Evolutionary conservation across 1,139 yeast species (phyloP).

Genomic region (Diutina neorugosa): DNA sequence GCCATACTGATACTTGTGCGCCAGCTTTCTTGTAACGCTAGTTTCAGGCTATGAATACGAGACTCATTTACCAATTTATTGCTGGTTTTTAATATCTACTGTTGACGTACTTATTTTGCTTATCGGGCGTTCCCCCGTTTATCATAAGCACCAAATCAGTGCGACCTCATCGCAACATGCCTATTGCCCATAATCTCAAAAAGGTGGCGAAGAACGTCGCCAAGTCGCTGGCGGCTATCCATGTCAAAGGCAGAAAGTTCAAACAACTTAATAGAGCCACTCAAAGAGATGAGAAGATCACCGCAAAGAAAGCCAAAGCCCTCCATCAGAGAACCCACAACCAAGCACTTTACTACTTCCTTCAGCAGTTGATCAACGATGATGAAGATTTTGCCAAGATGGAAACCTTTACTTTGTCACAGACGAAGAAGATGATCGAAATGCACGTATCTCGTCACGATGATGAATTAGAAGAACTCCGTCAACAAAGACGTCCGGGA

Average conservation of each 20-base stretch:
- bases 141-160: neutral
- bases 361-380: constrained; percentile 50
- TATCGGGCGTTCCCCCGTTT: neutral
- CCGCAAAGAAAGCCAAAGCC: constrained; percentile 41
- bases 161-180: constrained; percentile 35
- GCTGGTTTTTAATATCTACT: neutral
- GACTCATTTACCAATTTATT: too few species aligned
- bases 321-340: constrained; percentile 51
- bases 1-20: too few species aligned
- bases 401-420: constrained; percentile 36
- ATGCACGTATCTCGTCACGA: constrained; percentile 59
- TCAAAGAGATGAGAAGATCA: constrained; percentile 61
- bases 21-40: too few species aligned
- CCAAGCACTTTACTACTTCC: constrained; percentile 41
- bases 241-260: constrained; percentile 82
- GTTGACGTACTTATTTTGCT: neutral
- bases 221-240: constrained; percentile 48
- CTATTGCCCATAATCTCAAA: constrained; percentile 58
- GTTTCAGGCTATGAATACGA: too few species aligned
- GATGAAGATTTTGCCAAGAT: constrained; percentile 19
- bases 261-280: constrained; percentile 80
- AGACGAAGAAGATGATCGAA: constrained; percentile 48
- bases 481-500: constrained; percentile 64
- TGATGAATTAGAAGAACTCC: constrained; percentile 53
- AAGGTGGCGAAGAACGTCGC: constrained; percentile 59